phyloP scores from a whole-genome alignment of 768 basidiomycete species.

The Tephrocybe rancida region DNA sequence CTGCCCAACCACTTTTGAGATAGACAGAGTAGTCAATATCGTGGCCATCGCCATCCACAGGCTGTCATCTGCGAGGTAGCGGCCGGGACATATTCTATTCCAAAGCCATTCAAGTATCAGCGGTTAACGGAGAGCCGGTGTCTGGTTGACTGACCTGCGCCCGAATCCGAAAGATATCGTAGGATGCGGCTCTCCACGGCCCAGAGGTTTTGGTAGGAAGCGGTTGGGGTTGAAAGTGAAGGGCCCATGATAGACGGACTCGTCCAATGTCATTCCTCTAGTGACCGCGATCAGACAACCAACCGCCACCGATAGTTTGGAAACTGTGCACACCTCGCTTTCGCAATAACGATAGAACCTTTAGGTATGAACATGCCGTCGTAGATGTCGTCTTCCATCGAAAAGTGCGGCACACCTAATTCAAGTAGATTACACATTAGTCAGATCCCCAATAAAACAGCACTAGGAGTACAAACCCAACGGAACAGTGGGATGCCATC shows the following conservation, averaged over 20 bases:
- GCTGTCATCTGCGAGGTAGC: slow-evolving; percentile 26
- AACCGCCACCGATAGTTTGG: neutral
- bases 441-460: neutral
- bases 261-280: slow-evolving; percentile 17
- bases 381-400: slow-evolving; percentile 19
- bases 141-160: slow-evolving; percentile 9
- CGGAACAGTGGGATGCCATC: slow-evolving; percentile 12
- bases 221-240: slow-evolving; percentile 14
- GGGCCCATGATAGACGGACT: slow-evolving; percentile 14
- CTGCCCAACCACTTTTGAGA: slow-evolving; percentile 26
- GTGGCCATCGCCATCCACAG: slow-evolving; percentile 23
- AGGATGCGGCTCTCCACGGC: slow-evolving; percentile 15
- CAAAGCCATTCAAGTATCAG: neutral
- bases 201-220: slow-evolving; percentile 15
- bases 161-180: slow-evolving; percentile 15
- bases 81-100: slow-evolving; percentile 26
- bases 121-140: neutral
- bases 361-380: slow-evolving; percentile 21
- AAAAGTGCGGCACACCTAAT: slow-evolving; percentile 18
- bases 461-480: slow-evolving; percentile 3
- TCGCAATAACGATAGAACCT: slow-evolving; percentile 20
- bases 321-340: slow-evolving; percentile 9
- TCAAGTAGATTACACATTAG: neutral
- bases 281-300: neutral
- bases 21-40: slow-evolving; percentile 29